Conservation (phyloP, 768 basidiomycete species). For the Mrakia blollopis region DNA sequence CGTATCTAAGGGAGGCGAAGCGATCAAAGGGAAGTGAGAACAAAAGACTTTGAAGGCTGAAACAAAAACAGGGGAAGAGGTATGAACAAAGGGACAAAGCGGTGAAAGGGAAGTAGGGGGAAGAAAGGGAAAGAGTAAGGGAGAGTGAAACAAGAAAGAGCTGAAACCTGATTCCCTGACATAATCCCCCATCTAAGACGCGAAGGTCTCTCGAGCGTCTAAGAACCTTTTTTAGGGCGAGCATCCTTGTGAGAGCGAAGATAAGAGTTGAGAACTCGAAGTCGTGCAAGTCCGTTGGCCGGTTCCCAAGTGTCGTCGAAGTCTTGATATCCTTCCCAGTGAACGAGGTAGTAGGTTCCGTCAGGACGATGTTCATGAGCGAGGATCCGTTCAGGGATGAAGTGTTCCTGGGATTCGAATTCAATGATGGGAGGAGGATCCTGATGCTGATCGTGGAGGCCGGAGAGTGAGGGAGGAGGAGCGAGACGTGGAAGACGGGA, state of each 20-base stretch:
- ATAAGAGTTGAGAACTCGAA: background rate
- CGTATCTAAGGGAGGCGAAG: too few relatives aligned
- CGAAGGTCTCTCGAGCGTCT: constrained; percentile 7
- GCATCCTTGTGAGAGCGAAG: background rate
- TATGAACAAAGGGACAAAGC: too few relatives aligned
- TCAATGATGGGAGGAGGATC: background rate
- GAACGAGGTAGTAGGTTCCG: constrained; percentile 9
- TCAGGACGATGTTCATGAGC: background rate
- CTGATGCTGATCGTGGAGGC: background rate
- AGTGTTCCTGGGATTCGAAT: background rate
- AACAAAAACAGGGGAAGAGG: too few relatives aligned
- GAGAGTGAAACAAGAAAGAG: too few relatives aligned
- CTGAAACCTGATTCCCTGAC: background rate
- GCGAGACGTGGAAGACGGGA: constrained; percentile 17
- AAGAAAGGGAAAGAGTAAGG: too few relatives aligned
- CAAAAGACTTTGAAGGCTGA: too few relatives aligned
- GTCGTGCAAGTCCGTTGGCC: background rate
- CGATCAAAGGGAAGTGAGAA: too few relatives aligned
- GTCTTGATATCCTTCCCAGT: constrained; percentile 7
- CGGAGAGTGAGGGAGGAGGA: constrained; percentile 2
- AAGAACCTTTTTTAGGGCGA: background rate
- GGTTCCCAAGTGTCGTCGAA: constrained; percentile 13
- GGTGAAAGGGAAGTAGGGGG: too few relatives aligned
- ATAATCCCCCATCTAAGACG: constrained; percentile 3
- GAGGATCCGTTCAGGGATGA: constrained; percentile 1